Evolutionary conservation across 2,329 filamentous ascomycete genomes (phyloP).

Genomic region (Fusarium compactum): DNA sequence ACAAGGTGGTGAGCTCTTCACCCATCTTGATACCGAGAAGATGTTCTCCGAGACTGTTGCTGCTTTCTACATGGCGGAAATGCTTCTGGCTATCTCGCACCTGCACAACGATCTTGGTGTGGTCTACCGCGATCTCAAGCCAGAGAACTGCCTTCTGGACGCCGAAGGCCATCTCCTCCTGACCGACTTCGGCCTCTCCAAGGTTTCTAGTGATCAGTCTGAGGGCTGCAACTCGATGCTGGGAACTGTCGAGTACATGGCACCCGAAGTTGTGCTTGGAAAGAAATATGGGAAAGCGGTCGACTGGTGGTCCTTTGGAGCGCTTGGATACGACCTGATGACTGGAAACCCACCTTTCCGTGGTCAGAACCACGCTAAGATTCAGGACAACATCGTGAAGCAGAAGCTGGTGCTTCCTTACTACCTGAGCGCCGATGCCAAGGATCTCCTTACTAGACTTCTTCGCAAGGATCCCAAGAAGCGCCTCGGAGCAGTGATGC

Average conservation of each 20-base stretch:
- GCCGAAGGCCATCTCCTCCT: conserved; percentile 90
- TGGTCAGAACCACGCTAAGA: conserved; percentile 91
- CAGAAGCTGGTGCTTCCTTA: conserved; percentile 91
- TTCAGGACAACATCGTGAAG: conserved; percentile 95
- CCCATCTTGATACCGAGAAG: conserved; percentile 90
- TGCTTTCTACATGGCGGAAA: conserved; percentile 98
- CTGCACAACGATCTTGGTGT: conserved; percentile 93
- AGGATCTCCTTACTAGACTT: conserved; percentile 90
- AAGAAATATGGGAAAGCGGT: conserved; percentile 93
- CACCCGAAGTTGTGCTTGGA: conserved; percentile 90
- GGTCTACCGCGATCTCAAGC: conserved; percentile 96
- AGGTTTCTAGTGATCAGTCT: conserved; percentile 79
- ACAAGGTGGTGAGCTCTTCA: conserved; percentile 95
- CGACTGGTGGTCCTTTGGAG: conserved; percentile 98
- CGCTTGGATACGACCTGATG: conserved; percentile 90
- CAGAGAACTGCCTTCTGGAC: conserved; percentile 96
- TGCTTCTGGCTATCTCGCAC: conserved; percentile 93
- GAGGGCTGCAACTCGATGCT: conserved; percentile 87
- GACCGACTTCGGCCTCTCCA: conserved; percentile 96
- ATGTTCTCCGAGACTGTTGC: conserved; percentile 94
- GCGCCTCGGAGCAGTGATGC: conserved; percentile 87
- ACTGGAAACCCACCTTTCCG: conserved; percentile 93
- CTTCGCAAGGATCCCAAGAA: conserved; percentile 93
- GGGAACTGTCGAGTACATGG: conserved; percentile 99
- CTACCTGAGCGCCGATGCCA: conserved; percentile 90